Base-by-base conservation (phyloP, 148 eudicot species). In the Arbutus unedo region DNA sequence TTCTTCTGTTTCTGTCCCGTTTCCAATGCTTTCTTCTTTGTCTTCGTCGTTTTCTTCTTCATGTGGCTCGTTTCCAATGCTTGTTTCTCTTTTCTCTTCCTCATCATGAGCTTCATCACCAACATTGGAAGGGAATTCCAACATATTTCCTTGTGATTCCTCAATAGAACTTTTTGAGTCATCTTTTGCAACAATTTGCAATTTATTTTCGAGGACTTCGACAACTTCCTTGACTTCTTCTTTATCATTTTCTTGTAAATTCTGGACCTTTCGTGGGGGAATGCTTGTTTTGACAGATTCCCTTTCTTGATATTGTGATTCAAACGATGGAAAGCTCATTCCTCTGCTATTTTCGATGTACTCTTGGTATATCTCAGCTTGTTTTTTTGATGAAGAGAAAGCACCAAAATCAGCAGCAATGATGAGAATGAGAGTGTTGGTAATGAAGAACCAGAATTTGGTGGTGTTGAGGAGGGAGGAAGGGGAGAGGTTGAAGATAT, bases 341-440 rank as follows among this genome's bases (percentile, higher is more conserved):
- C 48, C 68, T 8, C 38, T 70, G 31, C 25, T 51, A 7, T 68
- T 76, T 56, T 73, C 62, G 2, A 38, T 51, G 49, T 79, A 44
- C 6, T 82, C 85, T 1, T 86, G 75, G 74, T 54, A 71, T 48
- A 55, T 13, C 11, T 82, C 82, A 4, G 72, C 19, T 43, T 76
- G 66, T 14, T 79, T 51, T 6, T 14, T 47, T 4, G 87, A 80
- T 6, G 90, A 85, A 82, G 81, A 81, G 81, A 83, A 89, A 14
- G 83, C 84, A 15, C 87, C 87, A 70, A 81, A 89, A 81, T 89
- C 91, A 67, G 84, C 83, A 2, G 86, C 89, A 16, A 88, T 86
- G 86, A 89, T 87, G 83, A 89, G 90, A 66, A 89, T 83, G 66
- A 89, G 87, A 71, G 86, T 88, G 89, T 86, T 88, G 76, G 87